phyloP scores from a whole-genome alignment of 208 protist genomes.

The Trichomonas gallinae region DNA sequence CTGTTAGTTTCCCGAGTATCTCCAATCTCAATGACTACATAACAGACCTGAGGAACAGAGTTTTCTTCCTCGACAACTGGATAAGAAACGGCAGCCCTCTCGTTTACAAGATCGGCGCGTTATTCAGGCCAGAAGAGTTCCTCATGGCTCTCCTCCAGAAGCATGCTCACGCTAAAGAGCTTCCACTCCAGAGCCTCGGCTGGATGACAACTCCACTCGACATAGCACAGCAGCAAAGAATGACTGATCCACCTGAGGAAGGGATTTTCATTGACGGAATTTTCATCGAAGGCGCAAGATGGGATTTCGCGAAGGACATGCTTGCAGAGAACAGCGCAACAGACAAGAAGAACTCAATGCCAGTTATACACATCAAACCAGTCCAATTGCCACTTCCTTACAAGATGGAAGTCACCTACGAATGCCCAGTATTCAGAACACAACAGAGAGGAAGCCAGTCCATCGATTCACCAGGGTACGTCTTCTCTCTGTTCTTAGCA shows the following conservation, averaged over 20 bases:
- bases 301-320: constrained; percentile 60
- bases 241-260: constrained; percentile 49
- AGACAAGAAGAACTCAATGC: constrained; percentile 80
- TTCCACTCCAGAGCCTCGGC: constrained; percentile 63
- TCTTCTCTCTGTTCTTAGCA: neutral
- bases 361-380: constrained; percentile 89
- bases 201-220: neutral
- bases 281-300: constrained; percentile 82
- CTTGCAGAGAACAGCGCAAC: constrained; percentile 80
- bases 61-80: constrained; percentile 77
- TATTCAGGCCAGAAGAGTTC: constrained; percentile 96
- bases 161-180: constrained; percentile 80
- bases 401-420: neutral
- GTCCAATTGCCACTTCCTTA: constrained; percentile 64
- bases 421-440: constrained; percentile 6
- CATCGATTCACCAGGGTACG: neutral
- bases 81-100: constrained; percentile 40
- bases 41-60: constrained; percentile 72
- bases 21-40: constrained; percentile 76
- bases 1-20: constrained; percentile 81
- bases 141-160: constrained; percentile 93
- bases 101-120: constrained; percentile 64
- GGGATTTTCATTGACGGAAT: constrained; percentile 87
- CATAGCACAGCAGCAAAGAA: constrained; percentile 49
- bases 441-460: neutral